These are phyloP conservation scores for Thermothielavioides terrestris DNA, from an alignment of 495 filamentous ascomycete genomes.

Conservation along the genomic window DNA sequence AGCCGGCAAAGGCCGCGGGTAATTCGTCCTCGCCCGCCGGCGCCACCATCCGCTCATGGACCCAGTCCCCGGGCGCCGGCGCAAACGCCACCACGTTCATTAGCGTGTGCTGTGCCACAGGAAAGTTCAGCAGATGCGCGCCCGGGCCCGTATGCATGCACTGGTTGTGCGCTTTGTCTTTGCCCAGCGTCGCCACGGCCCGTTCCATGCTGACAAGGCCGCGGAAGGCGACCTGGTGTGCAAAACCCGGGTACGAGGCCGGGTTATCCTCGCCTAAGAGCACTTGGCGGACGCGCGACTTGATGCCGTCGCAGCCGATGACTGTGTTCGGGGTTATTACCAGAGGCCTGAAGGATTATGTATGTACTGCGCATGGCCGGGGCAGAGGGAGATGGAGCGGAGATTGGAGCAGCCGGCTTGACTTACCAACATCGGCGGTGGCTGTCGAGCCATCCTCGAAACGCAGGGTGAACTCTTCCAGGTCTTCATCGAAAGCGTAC, in stretches of 20 bases:
- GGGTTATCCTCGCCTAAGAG: conserved; percentile 31
- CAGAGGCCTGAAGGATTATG: no score
- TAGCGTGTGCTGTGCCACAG: conserved; percentile 9
- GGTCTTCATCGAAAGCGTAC: not conserved
- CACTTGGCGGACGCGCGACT: conserved; percentile 34
- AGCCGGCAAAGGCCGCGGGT: conserved; percentile 5
- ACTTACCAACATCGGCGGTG: not conserved
- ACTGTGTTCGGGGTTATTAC: conserved; percentile 18
- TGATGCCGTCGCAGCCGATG: conserved; percentile 48
- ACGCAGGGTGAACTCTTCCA: not conserved
- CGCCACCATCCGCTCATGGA: not conserved
- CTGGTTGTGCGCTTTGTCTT: conserved; percentile 30
- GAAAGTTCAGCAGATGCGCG: conserved; percentile 38
- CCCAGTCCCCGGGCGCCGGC: not conserved
- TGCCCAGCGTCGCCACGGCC: conserved; percentile 31
- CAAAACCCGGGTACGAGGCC: conserved; percentile 32
- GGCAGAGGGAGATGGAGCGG: no score
- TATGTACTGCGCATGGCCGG: no score
- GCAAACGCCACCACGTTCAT: not conserved
- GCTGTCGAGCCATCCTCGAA: not conserved
- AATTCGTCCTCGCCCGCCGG: conserved; percentile 18
- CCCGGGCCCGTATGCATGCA: conserved; percentile 38
- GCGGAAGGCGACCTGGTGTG: conserved; percentile 38
- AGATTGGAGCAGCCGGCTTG: not conserved
- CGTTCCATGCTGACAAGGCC: conserved; percentile 39